Base-by-base conservation (phyloP, 805 yeast genomes). In the Cyberlindnera veronae region DNA sequence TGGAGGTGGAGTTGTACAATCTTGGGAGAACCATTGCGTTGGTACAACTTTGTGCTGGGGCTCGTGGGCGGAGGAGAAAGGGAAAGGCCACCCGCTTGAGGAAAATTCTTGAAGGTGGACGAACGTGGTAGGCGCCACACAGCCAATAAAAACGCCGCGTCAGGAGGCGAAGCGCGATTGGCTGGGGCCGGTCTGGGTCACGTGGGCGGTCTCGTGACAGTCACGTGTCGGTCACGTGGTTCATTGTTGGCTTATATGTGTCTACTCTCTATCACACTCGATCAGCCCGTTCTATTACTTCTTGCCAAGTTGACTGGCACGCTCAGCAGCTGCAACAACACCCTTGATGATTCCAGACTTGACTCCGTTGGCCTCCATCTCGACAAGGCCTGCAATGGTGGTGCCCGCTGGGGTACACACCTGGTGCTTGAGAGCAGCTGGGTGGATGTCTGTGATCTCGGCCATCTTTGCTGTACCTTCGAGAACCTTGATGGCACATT, bases 331-430 rank as follows among this genome's bases (percentile, higher is more conserved):
- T 60, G 88, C 95, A 62, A 86, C 88, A 19, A 93, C 84, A 29
- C 95, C 96, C 54, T 88, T 75, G 34, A 95, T 78, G 54, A 93
- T 84, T 18, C 88, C 91, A 33, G 87, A 76, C 66, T 96, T 82
- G 34, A 93, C 84, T 36, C 91, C 95, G 35, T 78, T 79, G 51
- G 88, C 96, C 68, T 93, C 99, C 83, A 93, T 79, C 49, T 81
- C 87, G 63, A 91, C 74, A 43, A 93, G 69, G 0, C 99, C 99
- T 9, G 95, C 95, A 60, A 93, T 93, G 4, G 99, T 93, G 36
- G 97, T 90, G 24, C 99, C 99, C 22, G 93, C 99, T 18, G 99
- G 99, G 0, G 99, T 93, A 60, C 96, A 89, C 8, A 93, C 93
- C 53, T 81, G 82, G 60, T 84, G 80, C 60, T 86, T 86, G 60